phyloP scores from a whole-genome alignment of 495 filamentous ascomycete genomes.

The Talaromyces wortmannii region DNA sequence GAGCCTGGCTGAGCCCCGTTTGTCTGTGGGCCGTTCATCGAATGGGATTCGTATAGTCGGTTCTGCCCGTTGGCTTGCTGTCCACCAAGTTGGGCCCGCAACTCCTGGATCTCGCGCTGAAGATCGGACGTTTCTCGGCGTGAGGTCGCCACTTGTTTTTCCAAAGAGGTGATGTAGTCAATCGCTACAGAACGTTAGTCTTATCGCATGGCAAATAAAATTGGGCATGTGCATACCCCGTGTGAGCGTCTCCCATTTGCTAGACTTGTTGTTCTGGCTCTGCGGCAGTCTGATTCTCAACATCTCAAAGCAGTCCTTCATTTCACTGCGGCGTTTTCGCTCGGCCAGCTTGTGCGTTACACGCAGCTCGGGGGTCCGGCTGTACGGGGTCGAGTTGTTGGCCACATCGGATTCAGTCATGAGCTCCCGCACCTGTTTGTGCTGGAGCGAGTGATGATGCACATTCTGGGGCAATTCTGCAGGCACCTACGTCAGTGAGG shows the following conservation, averaged over 20 bases:
- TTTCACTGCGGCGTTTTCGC: constrained; percentile 90
- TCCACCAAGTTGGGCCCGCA: constrained; percentile 36
- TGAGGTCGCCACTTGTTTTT: constrained; percentile 21
- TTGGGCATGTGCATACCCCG: constrained; percentile 55
- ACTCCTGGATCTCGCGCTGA: constrained; percentile 43
- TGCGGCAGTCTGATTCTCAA: constrained; percentile 77
- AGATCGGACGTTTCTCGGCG: constrained; percentile 44
- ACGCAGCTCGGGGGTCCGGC: constrained; percentile 87
- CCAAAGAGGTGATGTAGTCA: constrained; percentile 33
- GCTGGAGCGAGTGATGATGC: constrained; percentile 73
- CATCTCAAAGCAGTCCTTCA: constrained; percentile 95
- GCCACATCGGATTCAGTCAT: constrained; percentile 52
- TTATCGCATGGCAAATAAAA: background rate
- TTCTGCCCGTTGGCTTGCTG: constrained; percentile 13
- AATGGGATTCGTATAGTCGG: constrained; percentile 34
- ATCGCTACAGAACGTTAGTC: constrained; percentile 19
- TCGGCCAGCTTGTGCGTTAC: constrained; percentile 96
- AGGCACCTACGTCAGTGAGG: constrained; percentile 16
- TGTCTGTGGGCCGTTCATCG: constrained; percentile 28
- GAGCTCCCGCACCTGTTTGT: constrained; percentile 61
- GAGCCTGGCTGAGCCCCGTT: constrained; percentile 30
- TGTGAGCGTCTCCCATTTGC: constrained; percentile 98
- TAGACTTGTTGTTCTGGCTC: constrained; percentile 85
- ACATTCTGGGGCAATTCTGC: constrained; percentile 42
- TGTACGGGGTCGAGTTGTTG: constrained; percentile 69